Evolutionary conservation across 768 basidiomycete genomes (phyloP).

Genomic region (Russula olivacea): DNA sequence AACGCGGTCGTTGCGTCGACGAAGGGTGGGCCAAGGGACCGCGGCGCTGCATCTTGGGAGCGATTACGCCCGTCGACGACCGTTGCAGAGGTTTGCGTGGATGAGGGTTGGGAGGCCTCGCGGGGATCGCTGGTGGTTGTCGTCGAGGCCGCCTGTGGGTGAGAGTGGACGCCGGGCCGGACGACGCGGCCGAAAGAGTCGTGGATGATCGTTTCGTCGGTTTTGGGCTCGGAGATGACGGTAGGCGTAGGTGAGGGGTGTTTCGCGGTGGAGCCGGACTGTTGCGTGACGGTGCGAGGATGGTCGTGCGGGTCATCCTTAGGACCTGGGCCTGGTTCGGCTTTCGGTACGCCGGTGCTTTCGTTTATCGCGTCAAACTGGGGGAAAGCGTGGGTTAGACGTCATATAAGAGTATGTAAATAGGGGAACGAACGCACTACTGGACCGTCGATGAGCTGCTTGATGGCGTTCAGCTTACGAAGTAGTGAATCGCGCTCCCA

Average conservation of each 20-base stretch:
- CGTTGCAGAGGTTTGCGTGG: background rate
- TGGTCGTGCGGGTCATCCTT: background rate
- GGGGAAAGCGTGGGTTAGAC: no score
- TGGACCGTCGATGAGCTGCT: constrained; percentile 4
- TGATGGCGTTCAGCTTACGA: constrained; percentile 15
- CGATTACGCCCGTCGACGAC: background rate
- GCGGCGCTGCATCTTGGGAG: background rate
- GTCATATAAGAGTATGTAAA: background rate
- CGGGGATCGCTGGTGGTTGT: background rate
- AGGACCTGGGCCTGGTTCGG: background rate
- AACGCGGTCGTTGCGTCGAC: background rate
- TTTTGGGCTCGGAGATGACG: constrained; percentile 8
- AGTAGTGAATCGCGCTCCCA: constrained; percentile 19
- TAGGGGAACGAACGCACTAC: background rate
- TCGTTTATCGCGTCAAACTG: background rate
- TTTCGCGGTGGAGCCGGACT: background rate
- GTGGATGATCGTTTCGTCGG: constrained; percentile 11
- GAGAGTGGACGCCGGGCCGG: background rate
- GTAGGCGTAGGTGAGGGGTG: background rate
- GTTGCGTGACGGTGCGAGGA: background rate
- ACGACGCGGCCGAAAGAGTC: constrained; percentile 11
- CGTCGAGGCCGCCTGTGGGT: no score
- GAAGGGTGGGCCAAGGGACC: constrained; percentile 1
- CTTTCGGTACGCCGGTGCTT: background rate
- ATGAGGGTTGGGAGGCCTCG: background rate